Conservation (phyloP, 1,139 yeast genomes). For the Kurtzmaniella quercitrusa region DNA sequence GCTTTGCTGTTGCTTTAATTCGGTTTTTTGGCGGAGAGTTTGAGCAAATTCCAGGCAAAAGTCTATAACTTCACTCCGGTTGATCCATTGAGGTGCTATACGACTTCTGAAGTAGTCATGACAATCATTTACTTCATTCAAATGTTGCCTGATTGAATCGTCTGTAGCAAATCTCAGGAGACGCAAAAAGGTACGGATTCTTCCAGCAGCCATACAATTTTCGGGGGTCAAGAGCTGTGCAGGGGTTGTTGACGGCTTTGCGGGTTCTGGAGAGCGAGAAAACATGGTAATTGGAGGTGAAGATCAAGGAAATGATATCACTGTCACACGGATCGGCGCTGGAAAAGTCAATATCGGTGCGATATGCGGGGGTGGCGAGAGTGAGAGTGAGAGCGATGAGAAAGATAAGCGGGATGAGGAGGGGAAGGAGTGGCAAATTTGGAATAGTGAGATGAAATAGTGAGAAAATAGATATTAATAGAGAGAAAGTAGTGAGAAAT, state of each 20-base stretch:
- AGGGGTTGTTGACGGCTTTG: constrained; percentile 1
- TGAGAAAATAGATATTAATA: not conserved
- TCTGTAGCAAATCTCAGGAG: constrained; percentile 37
- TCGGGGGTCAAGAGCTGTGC: constrained; percentile 21
- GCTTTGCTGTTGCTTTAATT: constrained; percentile 4
- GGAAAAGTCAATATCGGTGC: not conserved
- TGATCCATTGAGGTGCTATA: constrained; percentile 37
- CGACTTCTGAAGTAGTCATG: constrained; percentile 23
- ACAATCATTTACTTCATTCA: constrained; percentile 27
- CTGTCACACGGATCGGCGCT: not conserved
- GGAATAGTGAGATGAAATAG: not conserved
- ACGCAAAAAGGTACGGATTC: constrained; percentile 37
- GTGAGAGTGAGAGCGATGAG: no score
- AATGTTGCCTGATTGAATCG: constrained; percentile 36
- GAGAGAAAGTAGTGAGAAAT: not conserved
- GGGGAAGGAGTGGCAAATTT: no score
- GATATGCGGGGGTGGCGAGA: no score
- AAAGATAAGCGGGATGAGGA: not conserved
- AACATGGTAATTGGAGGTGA: no score
- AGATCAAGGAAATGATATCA: not conserved
- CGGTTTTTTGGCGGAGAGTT: constrained; percentile 17
- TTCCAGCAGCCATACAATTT: constrained; percentile 30
- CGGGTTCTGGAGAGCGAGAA: not conserved
- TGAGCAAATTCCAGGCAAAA: constrained; percentile 29
- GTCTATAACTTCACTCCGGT: constrained; percentile 25